These are phyloP conservation scores for Peronospora destructor DNA, from an alignment of 352 stramenopile genomes.

Conservation along the genomic window DNA sequence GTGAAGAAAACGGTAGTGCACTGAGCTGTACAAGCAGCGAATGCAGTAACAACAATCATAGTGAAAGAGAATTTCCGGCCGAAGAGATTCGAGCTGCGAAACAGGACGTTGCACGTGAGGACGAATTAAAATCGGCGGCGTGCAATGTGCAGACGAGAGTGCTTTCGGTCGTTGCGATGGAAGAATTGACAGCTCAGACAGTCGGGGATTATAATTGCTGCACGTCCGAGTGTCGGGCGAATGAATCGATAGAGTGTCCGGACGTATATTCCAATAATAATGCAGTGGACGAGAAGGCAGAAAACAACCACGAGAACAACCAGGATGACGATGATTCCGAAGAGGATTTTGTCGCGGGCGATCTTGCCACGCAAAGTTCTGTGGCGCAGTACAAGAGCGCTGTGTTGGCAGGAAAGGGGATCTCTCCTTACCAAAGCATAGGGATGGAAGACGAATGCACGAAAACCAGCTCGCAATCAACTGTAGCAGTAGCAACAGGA, in stretches of 20 bases:
- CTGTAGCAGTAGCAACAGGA: conserved; percentile 7
- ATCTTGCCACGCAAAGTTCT: conserved; percentile 20
- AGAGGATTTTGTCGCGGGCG: conserved; percentile 17
- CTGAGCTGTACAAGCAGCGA: conserved; percentile 36
- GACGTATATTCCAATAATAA: conserved; percentile 22
- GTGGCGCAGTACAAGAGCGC: conserved; percentile 28
- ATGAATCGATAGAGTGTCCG: conserved; percentile 11
- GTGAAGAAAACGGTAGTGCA: conserved; percentile 19
- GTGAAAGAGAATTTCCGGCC: conserved; percentile 22
- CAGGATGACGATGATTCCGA: conserved; percentile 20
- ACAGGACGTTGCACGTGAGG: conserved; percentile 17
- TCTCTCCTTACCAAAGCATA: conserved; percentile 12
- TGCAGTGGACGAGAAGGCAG: conserved; percentile 10
- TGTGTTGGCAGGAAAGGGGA: conserved; percentile 9
- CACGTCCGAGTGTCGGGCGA: conserved; percentile 18
- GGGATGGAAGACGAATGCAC: conserved; percentile 16
- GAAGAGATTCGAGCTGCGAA: conserved; percentile 31
- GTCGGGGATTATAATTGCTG: conserved; percentile 15
- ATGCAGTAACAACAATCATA: conserved; percentile 28
- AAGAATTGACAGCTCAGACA: conserved; percentile 6
- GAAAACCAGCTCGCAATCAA: conserved; percentile 14
- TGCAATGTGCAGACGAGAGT: conserved; percentile 10
- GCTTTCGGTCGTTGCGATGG: conserved; percentile 2
- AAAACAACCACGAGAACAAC: conserved; percentile 27
- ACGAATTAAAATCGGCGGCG: conserved; percentile 13